Evolutionary conservation across 306 rosid species (phyloP), one percentile per base, ranked within the genome.

Genomic region (Cucumis melo): DNA sequence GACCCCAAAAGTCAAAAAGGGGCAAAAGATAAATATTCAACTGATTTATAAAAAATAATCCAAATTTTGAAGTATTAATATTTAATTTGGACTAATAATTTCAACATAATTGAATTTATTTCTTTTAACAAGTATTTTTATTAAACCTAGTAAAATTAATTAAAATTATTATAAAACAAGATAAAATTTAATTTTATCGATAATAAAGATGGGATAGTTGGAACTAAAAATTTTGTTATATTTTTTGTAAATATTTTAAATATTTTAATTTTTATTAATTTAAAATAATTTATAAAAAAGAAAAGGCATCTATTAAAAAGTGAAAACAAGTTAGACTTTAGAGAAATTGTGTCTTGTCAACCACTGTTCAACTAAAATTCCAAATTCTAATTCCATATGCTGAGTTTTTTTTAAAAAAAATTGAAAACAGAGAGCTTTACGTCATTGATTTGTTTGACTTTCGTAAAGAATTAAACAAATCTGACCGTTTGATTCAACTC

Each of bases 381-480:
- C 3, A 46, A 46, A 16, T 62, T 62, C 42, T 62, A 62, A 32
- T 29, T 62, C 68, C 8, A 38, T 38, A 16, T 65, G 71, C 48
- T 63, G 71, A 61, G 29, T 20, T 58, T 24, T 32, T 32, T 32
- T 32, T 32, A 32, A 32, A 27, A 27, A 55, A 55, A 10, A 54
- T 53, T 1, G 7, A 39, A 7, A n/a, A 38, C 60, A 4, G 51
- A 53, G 29, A 21, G 50, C 32, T 75, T 24, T 46, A 76, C 79
- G 78, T 44, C 73, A 60, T 76, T 59, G 44, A 77, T 77, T 77
- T 61, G 48, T 77, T 74, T 74, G 48, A 32, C 66, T 21, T 24
- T 16, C 23, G 11, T 6, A 38, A 29, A 24, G 7, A 55, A 24
- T 29, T 44, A 21, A 77, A 77, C 44, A 46, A 77, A 32, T 60